These are phyloP conservation scores for Graphiopsis chlorocephala DNA, from an alignment of 2,329 filamentous ascomycete species.

Conservation along the genomic window DNA sequence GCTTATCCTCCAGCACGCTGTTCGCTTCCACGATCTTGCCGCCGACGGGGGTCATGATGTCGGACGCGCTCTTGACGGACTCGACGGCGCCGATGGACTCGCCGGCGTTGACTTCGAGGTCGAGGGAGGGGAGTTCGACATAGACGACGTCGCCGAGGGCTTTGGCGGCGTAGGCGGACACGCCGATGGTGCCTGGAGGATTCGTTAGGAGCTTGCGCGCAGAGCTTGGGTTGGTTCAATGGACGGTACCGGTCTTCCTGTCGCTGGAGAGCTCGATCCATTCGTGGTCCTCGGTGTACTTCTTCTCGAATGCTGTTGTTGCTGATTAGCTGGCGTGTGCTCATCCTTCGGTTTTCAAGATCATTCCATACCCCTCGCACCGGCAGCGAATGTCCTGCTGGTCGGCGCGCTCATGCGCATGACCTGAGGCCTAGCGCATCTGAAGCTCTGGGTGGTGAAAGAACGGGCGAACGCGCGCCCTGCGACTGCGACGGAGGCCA, in stretches of 20 bases:
- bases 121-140: constrained; percentile 81
- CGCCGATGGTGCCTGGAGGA: constrained; percentile 65
- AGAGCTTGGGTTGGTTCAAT: constrained; percentile 1
- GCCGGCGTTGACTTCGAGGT: constrained; percentile 67
- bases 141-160: constrained; percentile 95
- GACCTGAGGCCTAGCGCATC: constrained; percentile 21
- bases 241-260: constrained; percentile 68
- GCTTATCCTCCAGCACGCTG: constrained; percentile 73
- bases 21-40: constrained; percentile 78
- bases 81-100: constrained; percentile 93
- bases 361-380: constrained; percentile 26
- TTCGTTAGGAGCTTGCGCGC: constrained; percentile 14
- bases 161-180: constrained; percentile 87
- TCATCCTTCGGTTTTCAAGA: no score
- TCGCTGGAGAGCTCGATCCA: constrained; percentile 89
- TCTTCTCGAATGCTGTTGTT: constrained; percentile 63
- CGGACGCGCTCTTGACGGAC: constrained; percentile 96
- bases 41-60: constrained; percentile 85
- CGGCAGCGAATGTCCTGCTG: constrained; percentile 31
- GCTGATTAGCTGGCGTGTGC: no score
- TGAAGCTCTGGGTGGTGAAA: constrained; percentile 21
- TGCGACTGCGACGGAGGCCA: constrained; percentile 22
- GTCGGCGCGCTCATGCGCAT: constrained; percentile 13
- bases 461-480: constrained; percentile 24
- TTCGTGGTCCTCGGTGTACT: constrained; percentile 96